Base-by-base conservation (phyloP, 495 filamentous ascomycete species). In the Penicillium fimorum region DNA sequence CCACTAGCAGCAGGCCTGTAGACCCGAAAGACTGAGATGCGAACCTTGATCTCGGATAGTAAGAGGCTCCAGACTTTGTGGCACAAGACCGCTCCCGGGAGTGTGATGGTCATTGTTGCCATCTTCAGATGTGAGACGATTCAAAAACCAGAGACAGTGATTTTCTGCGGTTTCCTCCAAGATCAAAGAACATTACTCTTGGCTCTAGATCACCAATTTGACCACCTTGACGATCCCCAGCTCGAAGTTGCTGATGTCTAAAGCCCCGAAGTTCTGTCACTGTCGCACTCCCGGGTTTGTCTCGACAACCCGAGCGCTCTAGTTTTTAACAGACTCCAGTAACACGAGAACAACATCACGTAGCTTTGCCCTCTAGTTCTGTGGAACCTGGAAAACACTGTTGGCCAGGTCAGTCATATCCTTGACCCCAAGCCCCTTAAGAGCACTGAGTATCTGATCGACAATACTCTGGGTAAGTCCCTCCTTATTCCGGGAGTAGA, bases 401-500 rank as follows among this genome's bases (percentile, higher is more conserved):
- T 58, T 52, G 15, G 45, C 60, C 32, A 71, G 58, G 5, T 53
- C 33, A 4, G 52, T 45, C 18, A 71, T 55, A 9, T 63, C 62
- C 9, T 44, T 17, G 0, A 61, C 55, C 1, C 51, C 56, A 27
- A 84, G 49, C 35, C 49, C 66, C 58, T 69, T 67, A 43, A 87
- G 61, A 25, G 68, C 73, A 9, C 66, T 55, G 52, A 77, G 71
- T 33, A 85, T 76, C 10, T 56, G 63, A 56, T 74, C 72, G 40
- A 83, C 35, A 18, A 79, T 78, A 55, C 68, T 74, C 58, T 72
- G 66, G 15, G 68, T 67, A 50, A 84, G 53, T 4, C 85, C 84
- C 55, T 78, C 82, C 60, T 69, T 75, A 15, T 67, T 65, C 55
- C 84, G 69, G 24, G 79, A 82, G 69, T 89, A 90, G 30, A 92